Conservation (phyloP, 2,329 filamentous ascomycete species). For the Microthyrium microscopicum region DNA sequence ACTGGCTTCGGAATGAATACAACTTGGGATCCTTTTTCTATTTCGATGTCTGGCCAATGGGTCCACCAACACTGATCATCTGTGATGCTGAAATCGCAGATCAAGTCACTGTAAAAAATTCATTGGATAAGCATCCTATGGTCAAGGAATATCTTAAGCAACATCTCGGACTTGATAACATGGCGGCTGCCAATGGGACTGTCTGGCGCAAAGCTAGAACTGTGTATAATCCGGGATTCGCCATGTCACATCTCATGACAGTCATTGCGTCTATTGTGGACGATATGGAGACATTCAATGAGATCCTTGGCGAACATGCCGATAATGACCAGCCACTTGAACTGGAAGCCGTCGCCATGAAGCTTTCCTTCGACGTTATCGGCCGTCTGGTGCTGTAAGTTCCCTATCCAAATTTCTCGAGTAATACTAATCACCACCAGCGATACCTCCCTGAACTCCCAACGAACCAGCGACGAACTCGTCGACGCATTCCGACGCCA, state of each 20-base stretch:
- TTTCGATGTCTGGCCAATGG: constrained; percentile 1
- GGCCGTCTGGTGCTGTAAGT: constrained; percentile 3
- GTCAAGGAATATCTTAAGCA: constrained; percentile 1
- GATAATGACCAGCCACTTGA: not conserved
- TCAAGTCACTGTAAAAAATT: constrained; percentile 1
- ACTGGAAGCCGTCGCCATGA: constrained; percentile 7
- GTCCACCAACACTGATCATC: constrained; percentile 1
- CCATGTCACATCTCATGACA: constrained; percentile 6
- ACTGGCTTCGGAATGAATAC: constrained; percentile 5
- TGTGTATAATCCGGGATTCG: constrained; percentile 8
- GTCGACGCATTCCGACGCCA: constrained; percentile 6
- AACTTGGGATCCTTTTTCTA: constrained; percentile 2
- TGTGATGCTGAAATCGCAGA: not conserved
- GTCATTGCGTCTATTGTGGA: constrained; percentile 7
- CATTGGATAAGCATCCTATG: constrained; percentile 1
- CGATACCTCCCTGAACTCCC: constrained; percentile 1
- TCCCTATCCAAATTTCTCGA: not conserved
- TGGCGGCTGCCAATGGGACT: not conserved
- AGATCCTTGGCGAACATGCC: constrained; percentile 1
- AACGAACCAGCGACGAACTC: constrained; percentile 3
- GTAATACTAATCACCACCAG: constrained; percentile 1
- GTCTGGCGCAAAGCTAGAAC: not conserved
- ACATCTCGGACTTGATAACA: constrained; percentile 1
- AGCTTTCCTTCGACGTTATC: constrained; percentile 8
- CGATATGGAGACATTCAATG: constrained; percentile 4